Conservation (phyloP, 2,329 filamentous ascomycete genomes). For the Aspergillus sp. region DNA sequence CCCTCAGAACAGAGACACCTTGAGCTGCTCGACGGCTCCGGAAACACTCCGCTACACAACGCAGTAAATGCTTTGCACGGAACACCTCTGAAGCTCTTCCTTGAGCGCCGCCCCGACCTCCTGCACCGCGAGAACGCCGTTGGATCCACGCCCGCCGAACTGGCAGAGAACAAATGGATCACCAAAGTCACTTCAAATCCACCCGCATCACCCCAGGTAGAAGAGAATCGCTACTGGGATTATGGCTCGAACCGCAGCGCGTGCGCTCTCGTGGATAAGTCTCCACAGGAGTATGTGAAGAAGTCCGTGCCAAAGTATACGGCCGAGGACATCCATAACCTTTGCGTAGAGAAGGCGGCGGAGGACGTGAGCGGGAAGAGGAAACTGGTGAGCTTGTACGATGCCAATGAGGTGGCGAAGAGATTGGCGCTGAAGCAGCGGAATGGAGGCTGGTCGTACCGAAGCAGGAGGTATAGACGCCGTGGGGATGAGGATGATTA, state of each 20-base stretch:
- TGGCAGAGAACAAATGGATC: slow-evolving; percentile 36
- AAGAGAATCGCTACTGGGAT: neutral
- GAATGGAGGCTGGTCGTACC: neutral
- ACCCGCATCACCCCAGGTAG: slow-evolving; percentile 9
- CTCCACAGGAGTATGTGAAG: slow-evolving; percentile 14
- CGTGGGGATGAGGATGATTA: neutral
- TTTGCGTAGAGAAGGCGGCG: slow-evolving; percentile 37
- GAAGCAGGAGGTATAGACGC: neutral
- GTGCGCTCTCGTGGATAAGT: neutral
- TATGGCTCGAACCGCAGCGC: neutral
- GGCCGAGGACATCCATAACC: slow-evolving; percentile 36
- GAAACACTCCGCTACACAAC: slow-evolving; percentile 50
- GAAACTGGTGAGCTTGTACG: slow-evolving; percentile 59
- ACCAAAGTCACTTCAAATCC: slow-evolving; percentile 25
- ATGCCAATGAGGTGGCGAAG: slow-evolving; percentile 66
- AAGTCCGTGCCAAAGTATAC: slow-evolving; percentile 7
- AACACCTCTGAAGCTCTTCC: slow-evolving; percentile 56
- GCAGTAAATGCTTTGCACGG: slow-evolving; percentile 53
- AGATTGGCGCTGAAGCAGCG: slow-evolving; percentile 42
- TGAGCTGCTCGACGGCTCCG: slow-evolving; percentile 47
- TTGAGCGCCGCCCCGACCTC: slow-evolving; percentile 63
- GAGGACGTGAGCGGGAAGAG: slow-evolving; percentile 45
- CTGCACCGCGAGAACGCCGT: slow-evolving; percentile 75
- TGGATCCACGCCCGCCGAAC: slow-evolving; percentile 72
- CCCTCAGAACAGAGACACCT: slow-evolving; percentile 53